Base-by-base conservation (phyloP, 2,329 filamentous ascomycete species). In the Lithohypha guttulata region DNA sequence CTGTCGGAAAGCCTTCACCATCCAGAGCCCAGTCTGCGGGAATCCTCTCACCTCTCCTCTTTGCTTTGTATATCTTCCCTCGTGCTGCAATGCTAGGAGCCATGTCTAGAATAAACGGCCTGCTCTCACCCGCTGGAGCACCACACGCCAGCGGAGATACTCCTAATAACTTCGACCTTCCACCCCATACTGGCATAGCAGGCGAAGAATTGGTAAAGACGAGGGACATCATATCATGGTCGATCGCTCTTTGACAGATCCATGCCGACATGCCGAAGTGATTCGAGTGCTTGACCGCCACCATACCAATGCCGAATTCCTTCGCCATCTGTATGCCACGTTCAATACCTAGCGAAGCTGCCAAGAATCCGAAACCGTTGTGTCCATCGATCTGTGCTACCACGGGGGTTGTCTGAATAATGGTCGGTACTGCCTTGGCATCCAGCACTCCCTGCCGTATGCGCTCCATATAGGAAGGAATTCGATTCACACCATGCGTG, bases 241-340 rank as follows among this genome's bases (percentile, higher is more conserved):
- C 79, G 10, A 87, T 59, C 0, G 82, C 84, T 58, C 85, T 77
- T 56, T 84, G 79, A 8, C 86, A 81, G 0, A 86, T 55, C 80
- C 82, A 89, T 0, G 84, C 83, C 3, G 72, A 72, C 83, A 91
- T 91, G 39, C 84, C 84, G 52, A 83, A 87, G 57, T 89, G 82
- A 51, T 89, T 89, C 27, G 77, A 82, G 59, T 81, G 79, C 57
- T 78, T 81, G 53, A 89, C 67, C 42, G 72, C 75, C 0, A 80
- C 79, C 71, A 91, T 77, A 18, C 83, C 84, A 46, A 89, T 82
- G 9, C 82, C 82, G 51, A 57, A 65, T 1, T 51, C 77, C 17
- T 64, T 59, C 0, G 82, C 82, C 60, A 81, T 77, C 7, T 72
- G 66, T 31, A 86, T 75, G 1, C 82, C 82, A 0, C 69, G 67